Evolutionary conservation across 1,139 yeast genomes (phyloP).

Genomic region (Scheffersomyces lignicola): DNA sequence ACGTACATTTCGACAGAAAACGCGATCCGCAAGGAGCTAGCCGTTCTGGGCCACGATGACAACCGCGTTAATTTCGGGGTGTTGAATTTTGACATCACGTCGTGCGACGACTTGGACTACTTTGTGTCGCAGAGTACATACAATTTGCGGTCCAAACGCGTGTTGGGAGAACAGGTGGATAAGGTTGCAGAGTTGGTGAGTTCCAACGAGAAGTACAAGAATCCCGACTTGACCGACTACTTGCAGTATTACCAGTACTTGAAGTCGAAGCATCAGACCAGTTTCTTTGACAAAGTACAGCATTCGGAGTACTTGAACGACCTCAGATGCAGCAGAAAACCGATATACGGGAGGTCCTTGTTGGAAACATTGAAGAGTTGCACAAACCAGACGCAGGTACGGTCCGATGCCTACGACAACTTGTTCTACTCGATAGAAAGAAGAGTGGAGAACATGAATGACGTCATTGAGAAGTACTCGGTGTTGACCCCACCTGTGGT

Average conservation of each 20-base stretch:
- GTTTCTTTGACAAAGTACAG: constrained; percentile 49
- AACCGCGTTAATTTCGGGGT: constrained; percentile 50
- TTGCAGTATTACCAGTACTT: constrained; percentile 60
- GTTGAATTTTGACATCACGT: constrained; percentile 60
- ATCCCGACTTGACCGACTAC: constrained; percentile 50
- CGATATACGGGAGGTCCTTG: constrained; percentile 54
- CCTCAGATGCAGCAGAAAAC: constrained; percentile 57
- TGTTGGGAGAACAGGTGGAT: constrained; percentile 44
- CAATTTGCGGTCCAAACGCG: constrained; percentile 47
- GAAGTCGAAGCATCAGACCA: constrained; percentile 51
- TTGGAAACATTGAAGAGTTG: constrained; percentile 20
- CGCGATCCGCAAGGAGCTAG: constrained; percentile 38
- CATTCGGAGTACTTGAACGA: constrained; percentile 66
- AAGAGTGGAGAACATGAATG: constrained; percentile 46
- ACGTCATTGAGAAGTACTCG: constrained; percentile 70
- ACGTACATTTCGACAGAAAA: constrained; percentile 46
- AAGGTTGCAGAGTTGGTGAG: constrained; percentile 38
- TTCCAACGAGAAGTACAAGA: constrained; percentile 23
- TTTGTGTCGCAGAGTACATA: constrained; percentile 49
- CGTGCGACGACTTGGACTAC: constrained; percentile 46
- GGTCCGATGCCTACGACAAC: constrained; percentile 19
- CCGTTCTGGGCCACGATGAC: constrained; percentile 23
- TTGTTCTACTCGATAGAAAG: constrained; percentile 42
- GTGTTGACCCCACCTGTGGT: constrained; percentile 89
- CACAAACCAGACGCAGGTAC: constrained; percentile 10